Base-by-base conservation (phyloP, 2,329 filamentous ascomycete species). In the Fulvia fulva region DNA sequence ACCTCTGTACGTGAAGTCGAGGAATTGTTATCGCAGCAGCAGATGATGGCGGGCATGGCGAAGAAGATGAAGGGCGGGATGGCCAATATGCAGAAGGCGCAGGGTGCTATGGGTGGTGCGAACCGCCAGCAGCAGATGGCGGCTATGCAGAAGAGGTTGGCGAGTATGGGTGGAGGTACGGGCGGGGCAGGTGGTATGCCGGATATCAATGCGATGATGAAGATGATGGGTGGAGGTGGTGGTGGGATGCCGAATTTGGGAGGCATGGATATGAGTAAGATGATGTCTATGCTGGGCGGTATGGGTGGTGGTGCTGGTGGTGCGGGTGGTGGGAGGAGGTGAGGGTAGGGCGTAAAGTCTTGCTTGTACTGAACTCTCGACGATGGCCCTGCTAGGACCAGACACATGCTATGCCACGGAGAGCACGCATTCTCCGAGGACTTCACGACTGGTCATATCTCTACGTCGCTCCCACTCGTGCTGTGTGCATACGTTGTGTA, bases 1-100 rank as follows among this genome's bases (percentile, higher is more conserved):
- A 97, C 94, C 0, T 90, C 85, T 41, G 94, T 99, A 1, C 85
- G 85, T 23, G 94, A 99, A 74, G 91, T 99, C 16, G 94, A 99
- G 75, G 94, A 99, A 70, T 80, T 99, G 6, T 83, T 99, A n/a
- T 96, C 92, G 0, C 94, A 99, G 76, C 93, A 97, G 74, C 87
- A 90, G 67, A 96, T 97, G 89, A 99, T 99, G 94, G 90, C 91
- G 0, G 90, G 90, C 58, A 97, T 99, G 91, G 94, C 94, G 51
- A 99, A 97, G 86, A 95, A 95, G 79, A 95, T 99, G 86, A 93
- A 94, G 58, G 92, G 92, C 41, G 92, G 90, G 73, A 96, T 96
- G 88, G 94, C 94, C 78, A 96, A 97, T 73, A 95, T 97, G 88
- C 91, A 97, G 74, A 87, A 88, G 53, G 92, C 92, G 0, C 92